These are phyloP conservation scores for Aspergillus melleus DNA, from an alignment of 2,329 filamentous ascomycete species.

Conservation along the genomic window DNA sequence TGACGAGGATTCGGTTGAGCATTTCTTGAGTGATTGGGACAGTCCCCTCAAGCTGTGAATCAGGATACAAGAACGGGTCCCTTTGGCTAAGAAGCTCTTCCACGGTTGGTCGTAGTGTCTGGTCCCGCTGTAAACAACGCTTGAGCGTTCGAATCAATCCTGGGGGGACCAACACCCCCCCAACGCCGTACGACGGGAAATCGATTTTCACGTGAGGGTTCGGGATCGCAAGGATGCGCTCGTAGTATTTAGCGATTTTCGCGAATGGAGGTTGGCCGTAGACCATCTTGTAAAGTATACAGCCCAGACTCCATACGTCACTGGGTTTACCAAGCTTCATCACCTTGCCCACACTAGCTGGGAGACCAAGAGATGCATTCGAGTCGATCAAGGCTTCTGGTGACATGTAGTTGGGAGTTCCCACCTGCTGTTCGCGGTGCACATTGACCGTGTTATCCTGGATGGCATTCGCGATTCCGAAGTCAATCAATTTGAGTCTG, in stretches of 20 bases:
- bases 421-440: slow-evolving; percentile 90
- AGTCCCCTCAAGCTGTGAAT: slow-evolving; percentile 46
- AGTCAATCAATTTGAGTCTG: slow-evolving; percentile 92
- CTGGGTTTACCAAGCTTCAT: slow-evolving; percentile 96
- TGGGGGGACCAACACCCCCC: slow-evolving; percentile 53
- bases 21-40: slow-evolving; percentile 59
- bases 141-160: slow-evolving; percentile 58
- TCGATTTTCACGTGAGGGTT: slow-evolving; percentile 51
- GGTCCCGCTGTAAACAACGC: slow-evolving; percentile 60
- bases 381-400: slow-evolving; percentile 90
- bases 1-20: slow-evolving; percentile 58
- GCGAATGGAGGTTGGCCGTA: slow-evolving; percentile 96
- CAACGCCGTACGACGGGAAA: slow-evolving; percentile 47
- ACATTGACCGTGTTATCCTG: slow-evolving; percentile 97
- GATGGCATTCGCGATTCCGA: slow-evolving; percentile 97
- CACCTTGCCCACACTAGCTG: slow-evolving; percentile 61
- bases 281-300: slow-evolving; percentile 96
- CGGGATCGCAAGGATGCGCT: slow-evolving; percentile 64
- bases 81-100: slow-evolving; percentile 55
- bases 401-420: slow-evolving; percentile 98
- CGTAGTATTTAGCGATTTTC: slow-evolving; percentile 84
- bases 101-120: slow-evolving; percentile 57
- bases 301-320: slow-evolving; percentile 94
- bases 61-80: slow-evolving; percentile 61
- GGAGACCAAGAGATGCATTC: slow-evolving; percentile 61